A percentile compares a stretch with the other conserved stretches of the same genome.
phyloP scores from a whole-genome alignment of 345 rosid genomes.

The Orychophragmus violaceus region DNA sequence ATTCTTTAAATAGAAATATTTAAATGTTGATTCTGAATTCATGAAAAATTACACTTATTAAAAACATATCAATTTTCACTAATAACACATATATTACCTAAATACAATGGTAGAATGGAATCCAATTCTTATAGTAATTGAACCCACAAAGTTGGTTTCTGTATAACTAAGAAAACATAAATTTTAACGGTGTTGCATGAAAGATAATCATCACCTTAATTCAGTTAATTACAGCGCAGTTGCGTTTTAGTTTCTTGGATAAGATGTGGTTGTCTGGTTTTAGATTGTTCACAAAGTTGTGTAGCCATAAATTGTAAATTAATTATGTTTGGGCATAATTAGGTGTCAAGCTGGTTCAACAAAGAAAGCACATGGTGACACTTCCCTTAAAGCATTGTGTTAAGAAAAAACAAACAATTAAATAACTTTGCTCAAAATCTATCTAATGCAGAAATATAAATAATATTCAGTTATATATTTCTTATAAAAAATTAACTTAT shows the following conservation, averaged over 20 bases:
- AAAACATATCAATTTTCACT: too few species aligned
- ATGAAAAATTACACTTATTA: too few species aligned
- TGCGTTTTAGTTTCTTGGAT: constrained; percentile 2
- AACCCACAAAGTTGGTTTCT: too few species aligned
- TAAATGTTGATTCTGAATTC: too few species aligned
- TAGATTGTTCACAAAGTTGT: constrained; percentile 22
- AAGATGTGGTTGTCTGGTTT: constrained; percentile 4
- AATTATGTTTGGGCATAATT: constrained; percentile 23
- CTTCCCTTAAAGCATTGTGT: constrained; percentile 17
- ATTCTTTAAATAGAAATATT: too few species aligned
- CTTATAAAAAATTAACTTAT: not conserved
- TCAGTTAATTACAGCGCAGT: constrained; percentile 12
- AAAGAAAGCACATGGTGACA: constrained; percentile 34
- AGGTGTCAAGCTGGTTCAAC: constrained; percentile 34
- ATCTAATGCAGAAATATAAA: not conserved
- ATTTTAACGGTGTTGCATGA: not conserved
- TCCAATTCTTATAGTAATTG: too few species aligned
- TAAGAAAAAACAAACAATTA: constrained; percentile 1
- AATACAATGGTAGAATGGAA: too few species aligned
- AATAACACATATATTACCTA: not conserved
- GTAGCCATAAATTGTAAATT: constrained; percentile 12
- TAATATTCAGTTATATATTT: not conserved
- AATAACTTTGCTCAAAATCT: constrained; percentile 20
- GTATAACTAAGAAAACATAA: too few species aligned
- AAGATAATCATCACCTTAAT: not conserved